Percentiles rank a stretch among this genome's conserved stretches.
Conservation (phyloP, 345 rosid species). For the Citrus unshiu region DNA sequence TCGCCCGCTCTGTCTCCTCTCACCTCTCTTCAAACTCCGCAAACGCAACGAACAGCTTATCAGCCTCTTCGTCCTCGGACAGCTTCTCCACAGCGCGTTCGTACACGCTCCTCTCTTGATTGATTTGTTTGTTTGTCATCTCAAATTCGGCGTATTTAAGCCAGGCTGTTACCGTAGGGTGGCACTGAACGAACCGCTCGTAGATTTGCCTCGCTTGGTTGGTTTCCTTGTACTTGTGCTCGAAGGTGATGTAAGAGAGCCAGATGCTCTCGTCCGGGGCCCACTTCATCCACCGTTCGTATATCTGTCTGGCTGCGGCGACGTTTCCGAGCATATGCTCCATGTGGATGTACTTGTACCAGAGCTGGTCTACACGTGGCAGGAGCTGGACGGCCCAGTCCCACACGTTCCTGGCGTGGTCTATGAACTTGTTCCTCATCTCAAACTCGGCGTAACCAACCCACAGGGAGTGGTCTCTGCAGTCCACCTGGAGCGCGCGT, state of each 20-base stretch:
- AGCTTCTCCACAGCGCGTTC: conserved; percentile 70
- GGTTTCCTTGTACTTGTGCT: conserved; percentile 61
- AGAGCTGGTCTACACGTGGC: conserved; percentile 78
- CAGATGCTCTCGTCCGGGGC: conserved; percentile 80
- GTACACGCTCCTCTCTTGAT: conserved; percentile 51
- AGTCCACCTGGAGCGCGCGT: conserved; percentile 69
- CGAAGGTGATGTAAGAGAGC: conserved; percentile 71
- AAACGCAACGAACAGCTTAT: conserved; percentile 64
- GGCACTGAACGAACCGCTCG: conserved; percentile 66
- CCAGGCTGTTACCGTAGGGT: conserved; percentile 68
- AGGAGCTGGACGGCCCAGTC: conserved; percentile 66
- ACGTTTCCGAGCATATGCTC: conserved; percentile 80
- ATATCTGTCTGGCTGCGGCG: conserved; percentile 71
- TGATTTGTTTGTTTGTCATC: conserved; percentile 70
- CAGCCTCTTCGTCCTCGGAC: conserved; percentile 79
- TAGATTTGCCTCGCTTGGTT: conserved; percentile 60
- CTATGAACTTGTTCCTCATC: conserved; percentile 80
- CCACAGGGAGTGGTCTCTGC: conserved; percentile 74
- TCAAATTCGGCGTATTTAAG: conserved; percentile 73
- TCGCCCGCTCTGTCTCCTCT: conserved; percentile 69
- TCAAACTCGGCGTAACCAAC: conserved; percentile 77
- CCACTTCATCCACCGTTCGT: conserved; percentile 84
- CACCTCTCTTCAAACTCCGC: conserved; percentile 88
- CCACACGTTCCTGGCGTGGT: conserved; percentile 79
- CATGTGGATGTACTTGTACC: conserved; percentile 92